These are phyloP conservation scores for Colletotrichum zoysiae DNA, from an alignment of 2,329 filamentous ascomycete genomes.

Conservation along the genomic window DNA sequence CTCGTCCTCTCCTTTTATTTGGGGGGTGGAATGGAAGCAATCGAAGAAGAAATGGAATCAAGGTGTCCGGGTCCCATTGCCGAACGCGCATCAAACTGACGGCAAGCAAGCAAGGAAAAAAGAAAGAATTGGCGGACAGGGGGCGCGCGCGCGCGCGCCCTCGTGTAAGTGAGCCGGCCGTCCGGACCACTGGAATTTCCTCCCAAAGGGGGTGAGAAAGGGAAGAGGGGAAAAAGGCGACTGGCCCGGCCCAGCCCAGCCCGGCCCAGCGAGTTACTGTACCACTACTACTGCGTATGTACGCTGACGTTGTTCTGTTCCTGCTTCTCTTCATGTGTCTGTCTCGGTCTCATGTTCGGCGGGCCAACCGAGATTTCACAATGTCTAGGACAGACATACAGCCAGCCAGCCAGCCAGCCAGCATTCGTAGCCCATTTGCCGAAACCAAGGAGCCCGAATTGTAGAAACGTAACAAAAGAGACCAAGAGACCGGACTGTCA, in stretches of 20 bases:
- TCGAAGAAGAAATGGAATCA: neutral
- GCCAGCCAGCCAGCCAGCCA: neutral
- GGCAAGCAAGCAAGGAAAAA: neutral
- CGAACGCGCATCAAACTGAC: constrained; percentile 1
- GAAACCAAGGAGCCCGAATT: neutral
- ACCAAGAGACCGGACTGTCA: neutral
- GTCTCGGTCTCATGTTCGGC: neutral
- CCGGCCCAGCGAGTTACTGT: neutral
- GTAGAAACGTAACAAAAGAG: too few relatives aligned
- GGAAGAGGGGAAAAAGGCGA: neutral
- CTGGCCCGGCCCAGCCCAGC: neutral
- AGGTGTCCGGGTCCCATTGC: neutral
- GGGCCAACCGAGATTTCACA: neutral
- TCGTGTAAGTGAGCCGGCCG: constrained; percentile 2
- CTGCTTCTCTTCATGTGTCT: constrained; percentile 16
- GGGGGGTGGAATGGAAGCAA: neutral
- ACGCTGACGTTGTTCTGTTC: neutral
- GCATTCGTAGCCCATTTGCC: too few relatives aligned
- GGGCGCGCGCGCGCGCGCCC: neutral
- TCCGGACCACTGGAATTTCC: neutral
- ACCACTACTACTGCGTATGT: too few relatives aligned
- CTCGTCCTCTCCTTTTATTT: too few relatives aligned
- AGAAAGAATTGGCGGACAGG: neutral
- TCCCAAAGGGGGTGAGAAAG: neutral
- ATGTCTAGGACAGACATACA: constrained; percentile 9